Percentiles rank a stretch among this genome's conserved stretches.
Evolutionary conservation across 805 yeast species (phyloP).

Genomic region (Kuraishia borneana): DNA sequence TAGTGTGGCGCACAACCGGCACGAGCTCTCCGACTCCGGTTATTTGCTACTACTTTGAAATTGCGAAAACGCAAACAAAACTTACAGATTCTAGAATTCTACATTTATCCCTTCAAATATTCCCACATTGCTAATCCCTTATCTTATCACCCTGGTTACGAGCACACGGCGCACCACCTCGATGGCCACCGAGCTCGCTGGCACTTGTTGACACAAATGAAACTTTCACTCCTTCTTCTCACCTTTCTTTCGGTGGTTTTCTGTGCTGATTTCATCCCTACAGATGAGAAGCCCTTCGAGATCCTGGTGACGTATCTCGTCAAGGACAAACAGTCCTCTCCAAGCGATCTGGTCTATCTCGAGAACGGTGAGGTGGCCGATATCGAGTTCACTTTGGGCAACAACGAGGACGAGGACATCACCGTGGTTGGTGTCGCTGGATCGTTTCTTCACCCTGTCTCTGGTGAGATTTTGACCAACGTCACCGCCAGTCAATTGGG

Average conservation of each 20-base stretch:
- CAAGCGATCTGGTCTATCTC: conserved; percentile 29
- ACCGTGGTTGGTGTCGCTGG: conserved; percentile 65
- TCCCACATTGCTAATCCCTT: too few species aligned
- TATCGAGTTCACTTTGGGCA: conserved; percentile 38
- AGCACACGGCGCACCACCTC: too few species aligned
- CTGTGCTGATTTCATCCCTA: conserved; percentile 14
- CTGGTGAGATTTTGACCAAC: conserved; percentile 42
- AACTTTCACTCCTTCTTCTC: conserved; percentile 8
- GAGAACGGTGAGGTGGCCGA: conserved; percentile 41
- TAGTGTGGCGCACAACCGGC: too few species aligned
- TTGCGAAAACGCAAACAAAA: too few species aligned
- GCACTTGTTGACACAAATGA: too few species aligned
- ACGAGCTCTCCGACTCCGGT: too few species aligned
- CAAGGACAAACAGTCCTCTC: conserved; percentile 29
- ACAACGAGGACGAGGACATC: conserved; percentile 38
- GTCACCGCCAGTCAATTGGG: conserved; percentile 57
- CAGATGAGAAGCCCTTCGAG: conserved; percentile 27
- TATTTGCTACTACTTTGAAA: too few species aligned
- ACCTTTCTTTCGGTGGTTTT: conserved; percentile 6
- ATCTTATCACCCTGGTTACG: too few species aligned
- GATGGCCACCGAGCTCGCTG: too few species aligned
- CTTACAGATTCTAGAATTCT: too few species aligned
- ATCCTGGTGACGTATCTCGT: conserved; percentile 38
- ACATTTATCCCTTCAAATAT: too few species aligned
- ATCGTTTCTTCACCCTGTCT: conserved; percentile 40